phyloP scores from a whole-genome alignment of 495 filamentous ascomycete species.

The Copromyces sp. region DNA sequence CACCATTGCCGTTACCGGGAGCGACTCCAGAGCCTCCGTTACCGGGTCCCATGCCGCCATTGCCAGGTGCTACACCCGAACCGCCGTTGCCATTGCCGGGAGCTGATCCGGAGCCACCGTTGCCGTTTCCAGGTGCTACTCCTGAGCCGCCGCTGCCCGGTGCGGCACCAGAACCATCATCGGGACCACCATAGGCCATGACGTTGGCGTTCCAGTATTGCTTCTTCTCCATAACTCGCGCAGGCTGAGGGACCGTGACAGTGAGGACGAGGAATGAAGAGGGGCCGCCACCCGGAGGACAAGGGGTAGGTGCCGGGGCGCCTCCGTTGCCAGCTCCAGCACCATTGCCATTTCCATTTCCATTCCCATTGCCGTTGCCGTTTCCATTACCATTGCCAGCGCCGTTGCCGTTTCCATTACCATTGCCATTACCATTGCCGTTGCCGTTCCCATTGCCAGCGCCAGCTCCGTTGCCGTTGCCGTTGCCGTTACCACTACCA shows the following conservation, averaged over 20 bases:
- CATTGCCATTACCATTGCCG: neutral
- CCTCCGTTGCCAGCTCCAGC: conserved; percentile 1
- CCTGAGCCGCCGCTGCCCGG: neutral
- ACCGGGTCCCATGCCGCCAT: neutral
- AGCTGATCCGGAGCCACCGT: neutral
- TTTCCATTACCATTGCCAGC: neutral
- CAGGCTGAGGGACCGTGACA: conserved; percentile 6
- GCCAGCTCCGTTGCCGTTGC: neutral
- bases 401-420: neutral
- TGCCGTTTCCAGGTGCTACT: neutral
- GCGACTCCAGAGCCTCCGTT: conserved; percentile 2
- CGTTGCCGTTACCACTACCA: neutral
- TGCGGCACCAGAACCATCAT: neutral
- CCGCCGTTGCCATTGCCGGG: neutral
- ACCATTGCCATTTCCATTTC: neutral
- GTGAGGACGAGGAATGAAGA: conserved; percentile 8
- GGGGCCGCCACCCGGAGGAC: conserved; percentile 1
- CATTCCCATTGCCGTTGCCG: neutral
- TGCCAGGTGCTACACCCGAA: neutral
- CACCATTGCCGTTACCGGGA: conserved; percentile 4
- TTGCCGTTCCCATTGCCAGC: neutral
- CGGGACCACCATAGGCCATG: neutral
- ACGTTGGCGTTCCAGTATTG: neutral
- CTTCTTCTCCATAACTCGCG: neutral
- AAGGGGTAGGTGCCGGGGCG: neutral